Evolutionary conservation across 108 stramenopile genomes (phyloP).

Genomic region (Cyclotella baltica): DNA sequence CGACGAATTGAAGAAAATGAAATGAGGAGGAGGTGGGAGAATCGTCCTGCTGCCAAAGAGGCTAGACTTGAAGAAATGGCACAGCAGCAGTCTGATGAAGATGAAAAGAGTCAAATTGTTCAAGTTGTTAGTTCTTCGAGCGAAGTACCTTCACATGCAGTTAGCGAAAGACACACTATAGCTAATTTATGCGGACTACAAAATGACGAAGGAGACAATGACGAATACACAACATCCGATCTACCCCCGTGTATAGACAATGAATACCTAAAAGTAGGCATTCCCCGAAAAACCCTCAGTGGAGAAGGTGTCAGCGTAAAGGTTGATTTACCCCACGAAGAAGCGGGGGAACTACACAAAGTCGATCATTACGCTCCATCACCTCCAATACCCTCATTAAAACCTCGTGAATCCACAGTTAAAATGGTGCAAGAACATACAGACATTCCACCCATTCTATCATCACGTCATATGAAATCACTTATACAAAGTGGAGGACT

Average conservation of each 20-base stretch:
- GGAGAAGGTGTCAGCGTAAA: slow-evolving; percentile 54
- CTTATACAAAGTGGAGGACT: slow-evolving; percentile 64
- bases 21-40: neutral
- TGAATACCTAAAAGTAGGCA: slow-evolving; percentile 31
- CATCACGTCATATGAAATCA: slow-evolving; percentile 46
- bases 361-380: neutral
- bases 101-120: no score
- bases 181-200: slow-evolving; percentile 44
- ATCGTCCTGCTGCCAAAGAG: neutral
- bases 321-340: slow-evolving; percentile 35
- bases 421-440: slow-evolving; percentile 43
- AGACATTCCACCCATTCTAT: slow-evolving; percentile 32
- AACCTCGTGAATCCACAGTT: neutral
- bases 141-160: neutral
- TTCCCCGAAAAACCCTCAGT: slow-evolving; percentile 36
- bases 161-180: neutral
- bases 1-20: slow-evolving; percentile 23
- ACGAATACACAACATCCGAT: slow-evolving; percentile 39
- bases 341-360: neutral
- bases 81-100: neutral
- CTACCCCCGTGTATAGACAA: no score
- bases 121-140: no score
- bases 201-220: slow-evolving; percentile 18
- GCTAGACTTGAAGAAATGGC: slow-evolving; percentile 14
- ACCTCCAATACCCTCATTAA: neutral